phyloP scores from a whole-genome alignment of 257 asterid genomes.

The Orobanche coerulescens region DNA sequence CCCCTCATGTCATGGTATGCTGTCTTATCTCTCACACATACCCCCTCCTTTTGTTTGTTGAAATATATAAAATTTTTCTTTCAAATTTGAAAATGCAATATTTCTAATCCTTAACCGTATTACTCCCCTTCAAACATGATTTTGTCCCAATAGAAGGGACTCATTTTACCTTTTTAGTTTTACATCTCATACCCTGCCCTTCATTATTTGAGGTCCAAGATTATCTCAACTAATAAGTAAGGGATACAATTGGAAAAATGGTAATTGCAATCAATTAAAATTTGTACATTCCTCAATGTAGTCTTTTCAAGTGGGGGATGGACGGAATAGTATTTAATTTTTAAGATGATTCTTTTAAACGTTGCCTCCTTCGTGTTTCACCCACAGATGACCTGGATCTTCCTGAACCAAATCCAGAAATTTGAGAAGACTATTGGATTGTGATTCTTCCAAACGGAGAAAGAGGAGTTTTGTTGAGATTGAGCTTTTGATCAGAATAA shows the following conservation, averaged over 20 bases:
- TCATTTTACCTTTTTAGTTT: no score
- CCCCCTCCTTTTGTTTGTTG: no score
- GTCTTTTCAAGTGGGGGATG: not conserved
- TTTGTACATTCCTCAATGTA: no score
- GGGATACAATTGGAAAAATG: no score
- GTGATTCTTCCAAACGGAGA: constrained; percentile 27
- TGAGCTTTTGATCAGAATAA: constrained; percentile 26
- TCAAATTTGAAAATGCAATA: not conserved
- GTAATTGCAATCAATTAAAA: no score
- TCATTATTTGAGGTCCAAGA: no score
- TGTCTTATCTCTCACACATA: not conserved
- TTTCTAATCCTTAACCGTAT: not conserved
- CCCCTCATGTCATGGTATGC: constrained; percentile 97
- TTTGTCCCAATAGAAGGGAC: no score
- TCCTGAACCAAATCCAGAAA: constrained; percentile 83
- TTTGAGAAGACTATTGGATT: constrained; percentile 50
- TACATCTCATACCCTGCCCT: no score
- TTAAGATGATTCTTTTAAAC: not conserved
- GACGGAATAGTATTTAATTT: not conserved
- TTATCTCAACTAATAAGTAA: no score
- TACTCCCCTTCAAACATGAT: no score
- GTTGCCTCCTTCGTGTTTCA: not conserved
- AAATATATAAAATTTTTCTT: not conserved
- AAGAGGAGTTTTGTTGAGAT: constrained; percentile 1
- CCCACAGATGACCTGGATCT: constrained; percentile 94